These are phyloP conservation scores for Wickerhamomyces bisporus DNA, from an alignment of 805 yeast species.

Conservation along the genomic window DNA sequence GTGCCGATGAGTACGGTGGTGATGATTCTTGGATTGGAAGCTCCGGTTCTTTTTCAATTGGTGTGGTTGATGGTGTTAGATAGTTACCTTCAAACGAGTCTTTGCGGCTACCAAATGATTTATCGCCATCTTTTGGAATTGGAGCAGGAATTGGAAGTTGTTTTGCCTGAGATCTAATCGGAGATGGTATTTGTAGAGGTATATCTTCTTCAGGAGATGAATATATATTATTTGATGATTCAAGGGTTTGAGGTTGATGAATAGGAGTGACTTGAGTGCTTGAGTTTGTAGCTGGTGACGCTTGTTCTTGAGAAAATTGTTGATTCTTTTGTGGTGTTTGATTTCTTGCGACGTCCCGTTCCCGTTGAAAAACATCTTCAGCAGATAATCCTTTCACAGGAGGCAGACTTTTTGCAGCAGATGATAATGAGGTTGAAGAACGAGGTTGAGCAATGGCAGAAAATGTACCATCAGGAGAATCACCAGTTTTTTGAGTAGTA, in stretches of 20 bases:
- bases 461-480: background rate
- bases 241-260: background rate
- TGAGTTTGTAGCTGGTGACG: background rate
- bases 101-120: background rate
- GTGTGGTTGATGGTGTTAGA: constrained; percentile 12
- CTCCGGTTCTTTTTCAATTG: constrained; percentile 1
- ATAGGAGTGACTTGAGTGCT: constrained; percentile 1
- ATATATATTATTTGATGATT: constrained; percentile 2
- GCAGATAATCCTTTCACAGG: constrained; percentile 11
- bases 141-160: constrained; percentile 19
- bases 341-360: constrained; percentile 5
- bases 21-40: constrained; percentile 4
- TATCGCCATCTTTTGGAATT: constrained; percentile 7
- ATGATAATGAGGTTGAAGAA: constrained; percentile 21
- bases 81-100: constrained; percentile 12
- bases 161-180: constrained; percentile 18
- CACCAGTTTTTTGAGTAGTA: constrained; percentile 9
- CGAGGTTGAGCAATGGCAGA: background rate
- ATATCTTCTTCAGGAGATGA: constrained; percentile 19
- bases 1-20: constrained; percentile 6
- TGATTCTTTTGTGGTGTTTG: constrained; percentile 2
- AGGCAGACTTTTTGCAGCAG: constrained; percentile 3
- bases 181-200: constrained; percentile 25
- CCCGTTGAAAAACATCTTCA: constrained; percentile 21
- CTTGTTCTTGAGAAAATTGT: background rate